phyloP scores from a whole-genome alignment of 306 rosid genomes.

The Fagus crenata region DNA sequence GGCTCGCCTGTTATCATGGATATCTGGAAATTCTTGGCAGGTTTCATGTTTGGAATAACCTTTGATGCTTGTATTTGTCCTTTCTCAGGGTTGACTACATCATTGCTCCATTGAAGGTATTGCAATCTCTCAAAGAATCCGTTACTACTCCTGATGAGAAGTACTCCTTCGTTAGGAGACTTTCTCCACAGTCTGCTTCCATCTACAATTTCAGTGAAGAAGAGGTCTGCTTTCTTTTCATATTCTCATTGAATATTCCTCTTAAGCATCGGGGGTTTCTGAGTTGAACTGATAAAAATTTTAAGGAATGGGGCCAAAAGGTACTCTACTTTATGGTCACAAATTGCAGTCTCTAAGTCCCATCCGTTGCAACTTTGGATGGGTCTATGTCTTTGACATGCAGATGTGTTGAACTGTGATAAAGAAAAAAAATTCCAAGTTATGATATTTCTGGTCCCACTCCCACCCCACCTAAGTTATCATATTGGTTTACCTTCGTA shows the following conservation, averaged over 20 bases:
- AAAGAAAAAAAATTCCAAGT: background rate
- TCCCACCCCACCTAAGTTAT: background rate
- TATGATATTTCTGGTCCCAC: background rate
- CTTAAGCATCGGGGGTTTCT: constrained; percentile 19
- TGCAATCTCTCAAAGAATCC: constrained; percentile 94
- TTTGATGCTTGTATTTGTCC: constrained; percentile 17
- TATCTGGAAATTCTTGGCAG: constrained; percentile 18
- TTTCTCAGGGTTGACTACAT: constrained; percentile 83
- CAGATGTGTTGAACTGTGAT: background rate
- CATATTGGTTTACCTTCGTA: background rate
- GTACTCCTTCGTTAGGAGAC: constrained; percentile 77
- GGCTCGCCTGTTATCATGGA: constrained; percentile 19
- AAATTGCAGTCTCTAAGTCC: background rate
- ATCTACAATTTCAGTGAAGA: constrained; percentile 58
- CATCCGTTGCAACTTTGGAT: background rate
- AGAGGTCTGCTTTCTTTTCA: constrained; percentile 60
- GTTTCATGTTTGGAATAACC: constrained; percentile 21
- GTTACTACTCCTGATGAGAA: constrained; percentile 70
- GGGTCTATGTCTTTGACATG: background rate
- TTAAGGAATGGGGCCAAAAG: background rate
- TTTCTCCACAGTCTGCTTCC: constrained; percentile 81
- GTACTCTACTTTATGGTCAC: background rate
- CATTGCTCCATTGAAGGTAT: constrained; percentile 86
- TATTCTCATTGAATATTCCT: constrained; percentile 8
- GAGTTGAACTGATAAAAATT: constrained; percentile 11